Percentiles rank a stretch among this genome's conserved stretches.
phyloP scores from a whole-genome alignment of 2,329 filamentous ascomycete species.

The Fusarium buxicola region DNA sequence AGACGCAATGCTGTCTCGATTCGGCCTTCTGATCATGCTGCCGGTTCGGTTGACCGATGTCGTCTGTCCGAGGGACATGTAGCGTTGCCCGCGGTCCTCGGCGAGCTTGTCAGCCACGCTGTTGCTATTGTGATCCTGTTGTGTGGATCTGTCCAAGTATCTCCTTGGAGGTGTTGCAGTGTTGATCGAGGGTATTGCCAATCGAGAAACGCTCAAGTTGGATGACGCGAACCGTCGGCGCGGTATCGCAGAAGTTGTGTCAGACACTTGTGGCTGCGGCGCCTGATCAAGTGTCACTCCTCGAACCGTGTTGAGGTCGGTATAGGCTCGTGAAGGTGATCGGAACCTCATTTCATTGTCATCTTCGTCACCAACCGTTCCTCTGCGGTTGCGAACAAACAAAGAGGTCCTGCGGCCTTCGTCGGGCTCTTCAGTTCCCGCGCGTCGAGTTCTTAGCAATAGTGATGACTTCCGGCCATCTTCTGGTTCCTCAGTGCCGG shows the following conservation, averaged over 20 bases:
- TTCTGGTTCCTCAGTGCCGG: constrained; percentile 61
- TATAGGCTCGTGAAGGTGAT: constrained; percentile 69
- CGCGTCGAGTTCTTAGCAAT: constrained; percentile 59
- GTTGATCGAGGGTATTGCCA: constrained; percentile 55
- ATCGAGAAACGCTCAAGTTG: constrained; percentile 58
- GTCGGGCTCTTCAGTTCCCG: constrained; percentile 61
- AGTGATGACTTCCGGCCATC: constrained; percentile 58
- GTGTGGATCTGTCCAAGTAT: constrained; percentile 60
- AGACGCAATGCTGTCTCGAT: constrained; percentile 55
- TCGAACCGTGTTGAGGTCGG: constrained; percentile 62
- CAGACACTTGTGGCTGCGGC: constrained; percentile 41
- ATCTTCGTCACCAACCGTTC: constrained; percentile 61
- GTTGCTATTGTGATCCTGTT: constrained; percentile 55
- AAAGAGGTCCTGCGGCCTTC: constrained; percentile 59
- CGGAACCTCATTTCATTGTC: constrained; percentile 62
- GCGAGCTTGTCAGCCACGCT: constrained; percentile 38
- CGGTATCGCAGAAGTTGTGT: constrained; percentile 54
- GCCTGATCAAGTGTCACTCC: constrained; percentile 44
- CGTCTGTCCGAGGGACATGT: constrained; percentile 58
- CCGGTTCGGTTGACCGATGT: constrained; percentile 57
- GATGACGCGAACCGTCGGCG: constrained; percentile 65
- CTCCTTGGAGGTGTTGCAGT: constrained; percentile 56
- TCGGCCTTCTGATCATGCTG: constrained; percentile 59
- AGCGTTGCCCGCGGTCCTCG: constrained; percentile 51
- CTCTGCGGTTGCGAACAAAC: constrained; percentile 59